Percentiles rank a stretch among this genome's conserved stretches.
These are phyloP conservation scores for Endothia cerciana DNA, from an alignment of 2,329 filamentous ascomycete genomes.

Conservation along the genomic window DNA sequence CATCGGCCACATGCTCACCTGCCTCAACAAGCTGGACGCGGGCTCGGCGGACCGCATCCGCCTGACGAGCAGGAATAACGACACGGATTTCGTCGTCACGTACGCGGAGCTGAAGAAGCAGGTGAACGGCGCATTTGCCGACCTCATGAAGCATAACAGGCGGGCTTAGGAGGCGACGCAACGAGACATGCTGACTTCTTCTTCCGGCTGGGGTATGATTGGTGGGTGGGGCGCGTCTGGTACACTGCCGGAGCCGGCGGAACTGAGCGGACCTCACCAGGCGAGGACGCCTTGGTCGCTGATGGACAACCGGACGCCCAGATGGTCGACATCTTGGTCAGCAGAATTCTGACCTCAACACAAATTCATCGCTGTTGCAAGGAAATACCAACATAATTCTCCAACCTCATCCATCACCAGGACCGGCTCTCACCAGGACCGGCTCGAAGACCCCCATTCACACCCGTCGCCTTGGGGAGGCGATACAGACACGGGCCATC, in stretches of 20 bases:
- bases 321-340: no score
- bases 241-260: background rate
- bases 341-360: no score
- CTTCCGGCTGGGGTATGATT: background rate
- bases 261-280: no score
- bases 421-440: no score
- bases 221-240: background rate
- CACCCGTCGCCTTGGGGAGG: no score
- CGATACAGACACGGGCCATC: no score
- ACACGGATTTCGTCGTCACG: constrained; percentile 84
- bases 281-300: no score
- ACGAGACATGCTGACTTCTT: background rate
- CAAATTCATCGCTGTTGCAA: background rate
- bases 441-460: no score
- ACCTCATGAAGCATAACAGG: constrained; percentile 53
- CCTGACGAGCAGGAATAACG: constrained; percentile 86
- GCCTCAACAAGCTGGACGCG: constrained; percentile 90
- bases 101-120: constrained; percentile 85
- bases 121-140: constrained; percentile 59
- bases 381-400: no score
- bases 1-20: constrained; percentile 83
- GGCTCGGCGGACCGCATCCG: constrained; percentile 85
- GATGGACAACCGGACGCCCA: no score
- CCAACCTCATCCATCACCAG: no score
- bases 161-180: constrained; percentile 19